Conservation (phyloP, 192 early-diverging fungal species). For the Coemansia reversa region DNA sequence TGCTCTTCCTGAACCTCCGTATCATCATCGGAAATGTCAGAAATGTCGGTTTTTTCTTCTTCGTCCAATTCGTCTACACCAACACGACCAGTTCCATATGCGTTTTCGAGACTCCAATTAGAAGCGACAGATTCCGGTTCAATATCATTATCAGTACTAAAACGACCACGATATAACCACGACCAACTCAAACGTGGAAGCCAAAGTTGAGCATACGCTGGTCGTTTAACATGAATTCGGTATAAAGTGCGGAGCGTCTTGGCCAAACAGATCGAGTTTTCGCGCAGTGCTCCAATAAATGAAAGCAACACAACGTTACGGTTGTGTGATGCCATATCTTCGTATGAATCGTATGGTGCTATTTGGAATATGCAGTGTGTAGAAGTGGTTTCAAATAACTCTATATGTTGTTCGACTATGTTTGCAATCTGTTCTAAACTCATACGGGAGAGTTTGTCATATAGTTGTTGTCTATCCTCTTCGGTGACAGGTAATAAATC, state of each 20-base stretch:
- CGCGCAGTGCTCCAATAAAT: constrained; percentile 42
- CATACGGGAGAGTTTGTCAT: constrained; percentile 13
- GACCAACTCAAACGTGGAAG: constrained; percentile 34
- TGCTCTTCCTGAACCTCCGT: background rate
- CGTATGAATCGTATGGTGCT: constrained; percentile 17
- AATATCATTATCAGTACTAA: constrained; percentile 23
- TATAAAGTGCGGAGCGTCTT: constrained; percentile 23
- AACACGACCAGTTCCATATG: constrained; percentile 9
- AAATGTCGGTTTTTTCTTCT: background rate
- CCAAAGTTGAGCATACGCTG: constrained; percentile 29
- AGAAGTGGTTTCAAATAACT: constrained; percentile 23
- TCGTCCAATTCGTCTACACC: constrained; percentile 5
- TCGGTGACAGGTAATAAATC: background rate
- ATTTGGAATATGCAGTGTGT: constrained; percentile 24
- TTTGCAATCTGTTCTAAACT: constrained; percentile 24
- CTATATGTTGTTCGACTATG: constrained; percentile 19
- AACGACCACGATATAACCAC: constrained; percentile 30
- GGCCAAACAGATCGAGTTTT: constrained; percentile 31
- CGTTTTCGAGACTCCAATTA: constrained; percentile 32
- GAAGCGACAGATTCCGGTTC: constrained; percentile 16
- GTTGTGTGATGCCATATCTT: constrained; percentile 19
- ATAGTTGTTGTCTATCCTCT: constrained; percentile 1
- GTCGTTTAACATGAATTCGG: constrained; percentile 16
- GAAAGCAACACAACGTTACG: constrained; percentile 33
- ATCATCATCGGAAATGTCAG: background rate